phyloP scores from a whole-genome alignment of 2,329 filamentous ascomycete genomes.

The Pseudocercospora ulei region DNA sequence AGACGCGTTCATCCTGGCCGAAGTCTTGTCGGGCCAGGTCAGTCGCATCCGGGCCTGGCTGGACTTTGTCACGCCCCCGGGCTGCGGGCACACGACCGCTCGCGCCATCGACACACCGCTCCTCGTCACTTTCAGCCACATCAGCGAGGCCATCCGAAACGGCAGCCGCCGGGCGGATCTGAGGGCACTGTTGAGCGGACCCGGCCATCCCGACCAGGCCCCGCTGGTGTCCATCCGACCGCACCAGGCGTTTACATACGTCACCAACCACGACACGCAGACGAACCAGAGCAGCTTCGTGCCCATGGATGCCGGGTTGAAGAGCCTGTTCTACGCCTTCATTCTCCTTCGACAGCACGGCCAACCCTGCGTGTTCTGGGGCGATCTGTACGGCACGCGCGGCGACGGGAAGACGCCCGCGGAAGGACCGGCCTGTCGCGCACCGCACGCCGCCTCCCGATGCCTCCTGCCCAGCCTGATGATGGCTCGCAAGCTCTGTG shows the following conservation, averaged over 20 bases:
- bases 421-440: slow-evolving; percentile 38
- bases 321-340: slow-evolving; percentile 60
- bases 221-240: slow-evolving; percentile 23
- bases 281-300: slow-evolving; percentile 54
- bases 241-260: slow-evolving; percentile 46
- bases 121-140: slow-evolving; percentile 55
- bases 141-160: slow-evolving; percentile 42
- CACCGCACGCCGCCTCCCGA: slow-evolving; percentile 6
- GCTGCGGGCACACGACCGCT: slow-evolving; percentile 40
- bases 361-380: slow-evolving; percentile 60
- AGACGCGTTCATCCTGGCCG: slow-evolving; percentile 56
- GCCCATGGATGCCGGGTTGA: slow-evolving; percentile 57
- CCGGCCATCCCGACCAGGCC: slow-evolving; percentile 17
- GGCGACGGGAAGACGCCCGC: slow-evolving; percentile 37
- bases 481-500: slow-evolving; percentile 55
- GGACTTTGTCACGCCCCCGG: slow-evolving; percentile 29
- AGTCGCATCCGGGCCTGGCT: slow-evolving; percentile 48
- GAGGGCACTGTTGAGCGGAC: slow-evolving; percentile 35
- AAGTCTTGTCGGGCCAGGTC: slow-evolving; percentile 57
- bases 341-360: slow-evolving; percentile 57
- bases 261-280: slow-evolving; percentile 64
- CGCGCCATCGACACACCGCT: slow-evolving; percentile 60
- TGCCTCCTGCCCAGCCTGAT: slow-evolving; percentile 48
- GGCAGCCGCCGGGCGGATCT: slow-evolving; percentile 49
- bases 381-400: slow-evolving; percentile 57